Evolutionary conservation across 108 stramenopile species (phyloP).

Genomic region (Cyclostephanos invisitatus): DNA sequence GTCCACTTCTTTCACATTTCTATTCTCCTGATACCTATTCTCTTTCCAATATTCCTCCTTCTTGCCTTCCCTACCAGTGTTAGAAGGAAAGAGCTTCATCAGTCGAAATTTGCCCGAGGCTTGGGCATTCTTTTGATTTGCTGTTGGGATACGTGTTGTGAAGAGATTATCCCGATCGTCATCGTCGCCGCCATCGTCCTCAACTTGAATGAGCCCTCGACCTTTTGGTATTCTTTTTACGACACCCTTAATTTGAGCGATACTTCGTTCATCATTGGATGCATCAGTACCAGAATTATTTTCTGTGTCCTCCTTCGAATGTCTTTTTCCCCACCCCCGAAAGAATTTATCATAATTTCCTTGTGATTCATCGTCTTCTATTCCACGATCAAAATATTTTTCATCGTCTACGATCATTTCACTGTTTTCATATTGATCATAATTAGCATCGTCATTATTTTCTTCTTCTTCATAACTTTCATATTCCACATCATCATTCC

Average conservation of each 20-base stretch:
- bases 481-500: constrained; percentile 3
- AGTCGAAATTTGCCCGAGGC: not conserved
- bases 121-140: not conserved
- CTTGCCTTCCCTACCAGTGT: not conserved
- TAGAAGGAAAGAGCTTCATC: not conserved
- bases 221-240: constrained; percentile 11
- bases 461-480: constrained; percentile 2
- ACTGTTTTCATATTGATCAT: not conserved
- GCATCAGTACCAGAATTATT: not conserved
- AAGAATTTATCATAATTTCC: not conserved
- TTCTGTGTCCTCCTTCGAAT: constrained; percentile 4
- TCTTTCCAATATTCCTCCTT: not conserved
- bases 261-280: not conserved
- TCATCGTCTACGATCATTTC: not conserved
- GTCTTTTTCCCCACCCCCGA: not conserved
- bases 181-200: constrained; percentile 5
- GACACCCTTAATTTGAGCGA: not conserved
- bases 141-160: not conserved
- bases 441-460: not conserved
- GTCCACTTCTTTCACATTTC: not conserved
- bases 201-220: constrained; percentile 6
- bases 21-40: not conserved
- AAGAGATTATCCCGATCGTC: constrained; percentile 4
- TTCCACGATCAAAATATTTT: not conserved
- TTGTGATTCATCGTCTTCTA: not conserved